Percentiles rank a stretch among this genome's conserved stretches.
Evolutionary conservation across 2,329 filamentous ascomycete genomes (phyloP).

Genomic region (Colletotrichum spinosum): DNA sequence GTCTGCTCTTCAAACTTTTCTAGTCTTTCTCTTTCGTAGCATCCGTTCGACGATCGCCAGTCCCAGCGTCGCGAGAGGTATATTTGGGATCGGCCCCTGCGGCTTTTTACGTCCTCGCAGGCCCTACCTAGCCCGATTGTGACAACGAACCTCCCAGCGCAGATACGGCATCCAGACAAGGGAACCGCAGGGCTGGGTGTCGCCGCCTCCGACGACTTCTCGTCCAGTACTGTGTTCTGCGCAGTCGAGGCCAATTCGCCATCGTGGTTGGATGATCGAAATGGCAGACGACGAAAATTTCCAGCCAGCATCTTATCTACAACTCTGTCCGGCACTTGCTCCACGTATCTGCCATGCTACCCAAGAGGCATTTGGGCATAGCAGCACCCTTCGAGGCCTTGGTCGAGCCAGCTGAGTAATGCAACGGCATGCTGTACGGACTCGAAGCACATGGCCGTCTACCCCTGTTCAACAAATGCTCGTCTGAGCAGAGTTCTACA

Average conservation of each 20-base stretch:
- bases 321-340: too few species aligned
- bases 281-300: too few species aligned
- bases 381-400: too few species aligned
- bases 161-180: slow-evolving; percentile 23
- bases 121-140: slow-evolving; percentile 1
- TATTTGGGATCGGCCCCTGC: slow-evolving; percentile 11
- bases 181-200: slow-evolving; percentile 24
- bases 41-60: slow-evolving; percentile 6
- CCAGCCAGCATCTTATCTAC: too few species aligned
- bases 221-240: neutral
- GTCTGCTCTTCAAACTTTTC: slow-evolving; percentile 3
- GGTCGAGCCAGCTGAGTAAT: too few species aligned
- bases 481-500: too few species aligned
- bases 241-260: slow-evolving; percentile 4
- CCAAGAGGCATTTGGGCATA: too few species aligned
- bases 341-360: too few species aligned
- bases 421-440: too few species aligned
- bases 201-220: slow-evolving; percentile 20
- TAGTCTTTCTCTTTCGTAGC: slow-evolving; percentile 3
- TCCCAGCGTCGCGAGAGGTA: neutral
- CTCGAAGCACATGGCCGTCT: too few species aligned
- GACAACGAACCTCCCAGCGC: slow-evolving; percentile 6
- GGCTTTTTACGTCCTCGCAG: neutral
- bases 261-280: too few species aligned
- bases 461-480: too few species aligned